phyloP scores from a whole-genome alignment of 2,329 filamentous ascomycete genomes.

The Metarhizium sp. region DNA sequence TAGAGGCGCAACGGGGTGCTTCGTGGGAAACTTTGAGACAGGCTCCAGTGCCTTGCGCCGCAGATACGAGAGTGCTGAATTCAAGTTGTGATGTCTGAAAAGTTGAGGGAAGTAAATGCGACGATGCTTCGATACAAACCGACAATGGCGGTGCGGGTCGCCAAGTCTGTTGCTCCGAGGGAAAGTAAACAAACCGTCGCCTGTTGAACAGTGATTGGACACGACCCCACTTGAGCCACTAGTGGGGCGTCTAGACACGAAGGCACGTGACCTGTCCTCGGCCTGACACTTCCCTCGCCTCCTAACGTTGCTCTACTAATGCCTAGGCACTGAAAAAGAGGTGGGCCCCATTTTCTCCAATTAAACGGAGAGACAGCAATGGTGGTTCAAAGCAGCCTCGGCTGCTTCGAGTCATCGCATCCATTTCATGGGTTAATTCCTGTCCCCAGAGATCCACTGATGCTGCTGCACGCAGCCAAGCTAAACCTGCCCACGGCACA shows the following conservation, averaged over 20 bases:
- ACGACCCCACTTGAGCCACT: not conserved
- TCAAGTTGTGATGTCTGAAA: not conserved
- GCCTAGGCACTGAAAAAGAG: not conserved
- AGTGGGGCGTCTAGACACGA: not conserved
- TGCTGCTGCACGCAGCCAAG: slow-evolving; percentile 10
- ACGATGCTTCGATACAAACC: not conserved
- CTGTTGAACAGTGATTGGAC: slow-evolving; percentile 17
- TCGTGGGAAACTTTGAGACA: not conserved
- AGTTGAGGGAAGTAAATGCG: slow-evolving; percentile 1
- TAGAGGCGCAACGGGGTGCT: slow-evolving; percentile 7
- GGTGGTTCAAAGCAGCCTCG: not conserved
- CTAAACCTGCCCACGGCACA: slow-evolving; percentile 9
- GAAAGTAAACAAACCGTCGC: slow-evolving; percentile 33
- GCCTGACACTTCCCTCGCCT: too few relatives aligned
- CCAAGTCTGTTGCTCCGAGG: slow-evolving; percentile 25
- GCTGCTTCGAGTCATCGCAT: not conserved
- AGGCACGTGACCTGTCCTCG: slow-evolving; percentile 14
- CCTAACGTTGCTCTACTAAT: not conserved
- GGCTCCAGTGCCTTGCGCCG: not conserved
- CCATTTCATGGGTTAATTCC: not conserved
- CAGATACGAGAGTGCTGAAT: not conserved
- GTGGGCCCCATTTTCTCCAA: not conserved
- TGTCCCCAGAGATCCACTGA: slow-evolving; percentile 4
- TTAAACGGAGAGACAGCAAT: not conserved
- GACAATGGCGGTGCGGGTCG: not conserved